phyloP scores from a whole-genome alignment of 768 basidiomycete species.

The Mycena epipterygia region DNA sequence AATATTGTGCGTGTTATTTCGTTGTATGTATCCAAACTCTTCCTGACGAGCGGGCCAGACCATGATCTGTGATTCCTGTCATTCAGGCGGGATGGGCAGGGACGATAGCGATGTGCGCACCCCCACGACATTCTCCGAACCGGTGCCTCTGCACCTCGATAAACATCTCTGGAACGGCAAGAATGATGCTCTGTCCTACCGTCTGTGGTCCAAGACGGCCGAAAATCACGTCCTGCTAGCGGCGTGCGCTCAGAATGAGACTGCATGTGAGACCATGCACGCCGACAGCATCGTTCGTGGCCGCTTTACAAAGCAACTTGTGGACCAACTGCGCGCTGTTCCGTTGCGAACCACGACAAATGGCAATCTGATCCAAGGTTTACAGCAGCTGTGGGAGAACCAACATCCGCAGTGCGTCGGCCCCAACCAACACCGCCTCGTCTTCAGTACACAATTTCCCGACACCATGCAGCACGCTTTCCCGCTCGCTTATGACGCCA shows the following conservation, averaged over 20 bases:
- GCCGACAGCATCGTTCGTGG: neutral
- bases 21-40: neutral
- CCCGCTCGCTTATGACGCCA: neutral
- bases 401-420: slow-evolving; percentile 8
- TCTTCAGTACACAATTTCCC: neutral
- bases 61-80: slow-evolving; percentile 1
- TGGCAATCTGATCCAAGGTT: neutral
- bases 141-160: neutral
- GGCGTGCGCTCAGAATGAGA: slow-evolving; percentile 1
- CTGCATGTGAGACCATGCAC: neutral
- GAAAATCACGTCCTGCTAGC: slow-evolving; percentile 12
- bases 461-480: neutral
- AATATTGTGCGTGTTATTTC: slow-evolving; percentile 3
- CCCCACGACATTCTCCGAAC: neutral
- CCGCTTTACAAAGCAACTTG: neutral
- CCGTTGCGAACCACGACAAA: neutral
- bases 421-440: neutral
- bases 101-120: neutral
- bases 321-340: neutral
- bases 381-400: neutral
- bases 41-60: neutral
- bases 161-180: neutral
- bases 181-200: neutral
- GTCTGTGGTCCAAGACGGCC: neutral
- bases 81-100: neutral